Evolutionary conservation across 352 stramenopile genomes (phyloP).

Genomic region (Globisporangium middletonii): DNA sequence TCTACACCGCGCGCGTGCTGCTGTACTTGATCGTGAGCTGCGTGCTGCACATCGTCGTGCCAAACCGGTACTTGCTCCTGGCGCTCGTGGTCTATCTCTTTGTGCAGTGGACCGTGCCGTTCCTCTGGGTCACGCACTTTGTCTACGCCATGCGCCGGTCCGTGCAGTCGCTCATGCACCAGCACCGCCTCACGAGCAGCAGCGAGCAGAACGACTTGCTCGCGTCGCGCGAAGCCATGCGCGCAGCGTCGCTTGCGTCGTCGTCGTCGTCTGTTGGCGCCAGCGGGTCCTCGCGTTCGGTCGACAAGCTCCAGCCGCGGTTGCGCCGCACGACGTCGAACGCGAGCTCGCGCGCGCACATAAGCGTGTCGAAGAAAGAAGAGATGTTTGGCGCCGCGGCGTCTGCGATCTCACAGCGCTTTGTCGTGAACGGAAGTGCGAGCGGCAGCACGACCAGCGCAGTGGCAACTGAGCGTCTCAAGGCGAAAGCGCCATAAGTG

Average conservation of each 20-base stretch:
- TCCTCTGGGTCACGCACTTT: slow-evolving; percentile 61
- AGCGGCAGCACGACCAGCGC: slow-evolving; percentile 9
- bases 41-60: slow-evolving; percentile 78
- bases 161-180: slow-evolving; percentile 61
- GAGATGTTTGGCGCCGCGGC: slow-evolving; percentile 78
- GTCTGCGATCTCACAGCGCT: slow-evolving; percentile 71
- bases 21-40: slow-evolving; percentile 81
- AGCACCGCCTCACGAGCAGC: slow-evolving; percentile 63
- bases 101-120: slow-evolving; percentile 74
- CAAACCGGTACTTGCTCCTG: slow-evolving; percentile 81
- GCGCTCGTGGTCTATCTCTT: slow-evolving; percentile 76
- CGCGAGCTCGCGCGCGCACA: slow-evolving; percentile 48
- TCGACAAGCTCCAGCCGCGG: slow-evolving; percentile 26
- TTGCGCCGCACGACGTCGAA: slow-evolving; percentile 58
- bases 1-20: slow-evolving; percentile 76
- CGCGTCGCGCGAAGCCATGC: slow-evolving; percentile 32
- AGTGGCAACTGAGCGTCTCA: background rate
- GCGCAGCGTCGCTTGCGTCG: slow-evolving; percentile 12
- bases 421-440: slow-evolving; percentile 43
- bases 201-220: slow-evolving; percentile 51
- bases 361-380: slow-evolving; percentile 80
- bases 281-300: slow-evolving; percentile 11
- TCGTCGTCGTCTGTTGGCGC: slow-evolving; percentile 6
- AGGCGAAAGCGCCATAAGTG: slow-evolving; percentile 19
- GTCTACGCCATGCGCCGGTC: slow-evolving; percentile 63